Evolutionary conservation across 495 filamentous ascomycete species (phyloP).

Genomic region (Penicillium crystallinum): DNA sequence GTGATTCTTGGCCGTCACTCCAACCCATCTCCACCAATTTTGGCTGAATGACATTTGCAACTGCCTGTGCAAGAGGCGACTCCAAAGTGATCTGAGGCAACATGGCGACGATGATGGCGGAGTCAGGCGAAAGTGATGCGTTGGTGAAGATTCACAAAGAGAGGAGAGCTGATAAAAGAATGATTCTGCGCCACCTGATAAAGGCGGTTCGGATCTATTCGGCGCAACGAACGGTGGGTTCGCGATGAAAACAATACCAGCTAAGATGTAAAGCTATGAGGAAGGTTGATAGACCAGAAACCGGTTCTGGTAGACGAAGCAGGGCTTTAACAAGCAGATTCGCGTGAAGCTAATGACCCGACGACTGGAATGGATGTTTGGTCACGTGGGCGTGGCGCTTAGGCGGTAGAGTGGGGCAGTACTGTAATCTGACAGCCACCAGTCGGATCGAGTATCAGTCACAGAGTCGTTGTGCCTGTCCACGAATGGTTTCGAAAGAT

Average conservation of each 20-base stretch:
- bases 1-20: slow-evolving; percentile 75
- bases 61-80: slow-evolving; percentile 68
- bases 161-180: slow-evolving; percentile 7
- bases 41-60: slow-evolving; percentile 76
- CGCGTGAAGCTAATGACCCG: slow-evolving; percentile 4
- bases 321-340: not conserved
- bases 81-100: slow-evolving; percentile 16
- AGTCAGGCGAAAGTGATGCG: not conserved
- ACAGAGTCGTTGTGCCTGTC: not conserved
- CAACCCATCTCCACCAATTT: slow-evolving; percentile 94
- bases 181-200: slow-evolving; percentile 9
- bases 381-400: not conserved
- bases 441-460: not conserved
- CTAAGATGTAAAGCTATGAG: not conserved
- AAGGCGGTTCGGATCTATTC: slow-evolving; percentile 3
- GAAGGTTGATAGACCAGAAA: not conserved
- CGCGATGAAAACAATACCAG: not conserved
- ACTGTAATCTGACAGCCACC: not conserved
- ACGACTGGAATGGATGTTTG: not conserved
- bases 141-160: slow-evolving; percentile 1
- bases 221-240: not conserved
- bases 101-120: slow-evolving; percentile 11
- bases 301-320: not conserved
- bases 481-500: not conserved
- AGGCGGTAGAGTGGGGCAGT: slow-evolving; percentile 2